These are phyloP conservation scores for Cercospora sp. DNA, from an alignment of 2,329 filamentous ascomycete genomes.

Conservation along the genomic window DNA sequence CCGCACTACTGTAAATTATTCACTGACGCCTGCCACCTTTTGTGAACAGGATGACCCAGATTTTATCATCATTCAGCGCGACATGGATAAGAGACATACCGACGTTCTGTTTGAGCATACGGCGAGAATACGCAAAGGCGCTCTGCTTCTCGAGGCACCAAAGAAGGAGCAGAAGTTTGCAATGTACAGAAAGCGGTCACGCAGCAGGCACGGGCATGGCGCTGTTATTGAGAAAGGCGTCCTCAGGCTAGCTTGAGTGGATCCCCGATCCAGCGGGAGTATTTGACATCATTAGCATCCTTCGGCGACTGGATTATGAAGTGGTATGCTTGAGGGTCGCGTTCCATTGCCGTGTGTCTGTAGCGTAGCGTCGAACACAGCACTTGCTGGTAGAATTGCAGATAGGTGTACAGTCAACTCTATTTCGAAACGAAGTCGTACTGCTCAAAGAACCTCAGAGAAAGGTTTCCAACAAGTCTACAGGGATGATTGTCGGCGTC, in stretches of 20 bases:
- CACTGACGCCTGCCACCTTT: constrained; percentile 17
- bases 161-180: constrained; percentile 48
- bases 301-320: not conserved
- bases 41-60: constrained; percentile 43
- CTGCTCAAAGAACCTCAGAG: not conserved
- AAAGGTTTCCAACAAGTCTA: not conserved
- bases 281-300: not conserved
- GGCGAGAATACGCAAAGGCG: constrained; percentile 44
- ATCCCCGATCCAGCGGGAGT: not conserved
- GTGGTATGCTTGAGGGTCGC: not conserved
- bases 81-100: constrained; percentile 51
- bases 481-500: not conserved
- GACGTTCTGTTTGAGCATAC: constrained; percentile 55
- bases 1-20: constrained; percentile 8
- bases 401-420: not conserved
- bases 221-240: constrained; percentile 26
- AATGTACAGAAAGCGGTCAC: constrained; percentile 43
- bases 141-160: constrained; percentile 46
- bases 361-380: not conserved
- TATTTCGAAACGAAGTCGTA: not conserved
- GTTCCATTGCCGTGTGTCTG: not conserved
- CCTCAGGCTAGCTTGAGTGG: constrained; percentile 20
- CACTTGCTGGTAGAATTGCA: not conserved
- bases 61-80: constrained; percentile 53
- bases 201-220: constrained; percentile 31